Base-by-base conservation (phyloP, 2,329 filamentous ascomycete species). In the Chaetomiaceae sp. region DNA sequence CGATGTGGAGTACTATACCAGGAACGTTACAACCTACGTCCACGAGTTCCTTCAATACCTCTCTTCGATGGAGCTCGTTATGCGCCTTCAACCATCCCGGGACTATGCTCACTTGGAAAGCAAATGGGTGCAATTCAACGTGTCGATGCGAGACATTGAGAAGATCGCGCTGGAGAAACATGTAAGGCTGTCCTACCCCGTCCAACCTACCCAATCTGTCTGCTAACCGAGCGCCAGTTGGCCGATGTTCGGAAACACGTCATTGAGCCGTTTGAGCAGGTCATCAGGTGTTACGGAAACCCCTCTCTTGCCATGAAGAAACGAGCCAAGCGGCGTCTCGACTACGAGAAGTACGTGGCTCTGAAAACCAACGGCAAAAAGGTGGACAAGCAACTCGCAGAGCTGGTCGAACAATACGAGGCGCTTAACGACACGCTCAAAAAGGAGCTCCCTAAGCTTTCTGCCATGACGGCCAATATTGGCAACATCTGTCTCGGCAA, bases 361-460 rank as follows among this genome's bases (percentile, higher is more conserved):
- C 78, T 91, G 54, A 86, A 87, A 64, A 87, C 90, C 40, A 79
- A 82, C 30, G 89, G 90, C 57, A 91, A 95, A 69, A 95, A 89
- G 62, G 77, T 90, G 11, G 92, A 97, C 67, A 86, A 90, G 64
- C 94, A 92, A 67, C 85, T 91, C 4, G 76, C 81, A 14, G 90
- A 95, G 62, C 82, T 87, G 34, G 89, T 90, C 18, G 90, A 96
- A 64, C 87, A 95, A 66, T 99, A 96, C 68, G 81, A 89, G 36
- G 90, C 90, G 7, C 76, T 99, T 55, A 97, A 97, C 65, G 89
- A 96, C 58, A 90, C 92, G 0, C 77, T 97, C 55, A 96, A 96
- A 70, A 87, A 92, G 60, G 92, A 97, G 67, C 78, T 99, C 42
- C 92, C 92, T 1, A 85, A 85, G 66, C 78, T 99, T 14, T 95